Base-by-base conservation (phyloP, 2,329 filamentous ascomycete genomes). In the Aureobasidium sp. region DNA sequence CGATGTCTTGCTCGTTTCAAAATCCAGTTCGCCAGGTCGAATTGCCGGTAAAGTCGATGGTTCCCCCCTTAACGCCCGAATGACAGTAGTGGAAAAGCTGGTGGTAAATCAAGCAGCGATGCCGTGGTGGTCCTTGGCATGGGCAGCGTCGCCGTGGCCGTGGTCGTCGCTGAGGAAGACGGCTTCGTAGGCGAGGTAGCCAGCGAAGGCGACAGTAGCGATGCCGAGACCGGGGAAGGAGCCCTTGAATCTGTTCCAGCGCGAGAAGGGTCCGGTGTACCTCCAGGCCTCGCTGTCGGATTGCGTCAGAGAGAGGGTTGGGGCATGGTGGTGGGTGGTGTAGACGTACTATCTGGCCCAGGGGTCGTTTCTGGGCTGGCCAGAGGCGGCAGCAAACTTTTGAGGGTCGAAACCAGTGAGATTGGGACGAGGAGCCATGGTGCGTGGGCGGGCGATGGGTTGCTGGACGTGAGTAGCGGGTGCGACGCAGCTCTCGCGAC, bases 391-490 rank as follows among this genome's bases (percentile, higher is more conserved):
- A 72, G 85, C 88, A 76, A 92, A 86, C 75, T 89, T 88, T 73
- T 84, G 84, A 70, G 90, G 82, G 79, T 94, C 87, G 82, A 97
- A 97, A 77, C 93, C 93, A 69, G 93, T 96, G 76, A 95, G 84
- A 81, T 90, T 91, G 72, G 84, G 81, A 78, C 75, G 74, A 31
- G 67, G 67, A 67, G 80, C 74, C 81, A 84, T 83, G 58, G n/a
- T 50, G n/a, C 27, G 51, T 15, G 38, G 42, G 13, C 7, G 19
- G 42, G 17, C 27, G 53, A 43, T 57, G 54, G 19, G 21, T 3
- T 45, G 42, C 23, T 37, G 21, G 13, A 37, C 8, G 21, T 6
- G 27, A 10, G 21, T 33, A 21, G 37, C 29, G 29, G 42, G 47
- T 57, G 54, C 54, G 54, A 46, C 10, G 29, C 40, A 47, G 54